Percentiles rank a stretch among this genome's conserved stretches.
These are phyloP conservation scores for Candida krabiensis DNA, from an alignment of 805 yeast genomes.

Conservation along the genomic window DNA sequence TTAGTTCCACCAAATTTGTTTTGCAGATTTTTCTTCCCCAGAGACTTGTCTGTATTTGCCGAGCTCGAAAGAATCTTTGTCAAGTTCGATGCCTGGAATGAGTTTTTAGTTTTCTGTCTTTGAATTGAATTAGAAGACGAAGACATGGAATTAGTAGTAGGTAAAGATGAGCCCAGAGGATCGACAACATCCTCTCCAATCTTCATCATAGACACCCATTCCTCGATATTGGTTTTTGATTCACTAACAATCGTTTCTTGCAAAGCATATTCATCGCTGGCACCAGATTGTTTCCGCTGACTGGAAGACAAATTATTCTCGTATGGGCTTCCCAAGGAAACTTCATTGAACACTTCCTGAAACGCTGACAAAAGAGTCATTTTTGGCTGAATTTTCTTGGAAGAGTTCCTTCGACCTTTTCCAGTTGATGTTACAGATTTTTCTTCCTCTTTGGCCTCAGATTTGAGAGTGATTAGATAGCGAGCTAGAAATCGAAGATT, in stretches of 20 bases:
- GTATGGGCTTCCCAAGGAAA: slow-evolving; percentile 12
- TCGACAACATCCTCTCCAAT: slow-evolving; percentile 16
- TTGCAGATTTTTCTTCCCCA: not conserved
- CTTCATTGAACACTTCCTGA: slow-evolving; percentile 35
- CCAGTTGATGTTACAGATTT: slow-evolving; percentile 4
- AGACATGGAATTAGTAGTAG: slow-evolving; percentile 18
- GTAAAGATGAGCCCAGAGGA: slow-evolving; percentile 12
- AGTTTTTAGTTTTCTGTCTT: slow-evolving; percentile 18
- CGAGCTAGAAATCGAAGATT: slow-evolving; percentile 32
- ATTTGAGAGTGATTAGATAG: slow-evolving; percentile 12
- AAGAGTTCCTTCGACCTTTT: slow-evolving; percentile 6
- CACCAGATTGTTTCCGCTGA: slow-evolving; percentile 1
- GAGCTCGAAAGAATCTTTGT: slow-evolving; percentile 23
- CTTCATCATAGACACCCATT: slow-evolving; percentile 25
- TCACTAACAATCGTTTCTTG: not conserved
- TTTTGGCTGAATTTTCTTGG: slow-evolving; percentile 13
- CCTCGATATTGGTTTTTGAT: slow-evolving; percentile 18
- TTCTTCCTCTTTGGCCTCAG: slow-evolving; percentile 12
- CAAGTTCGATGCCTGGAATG: slow-evolving; percentile 22
- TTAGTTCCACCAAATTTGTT: slow-evolving; percentile 13
- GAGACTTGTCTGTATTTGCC: slow-evolving; percentile 20
- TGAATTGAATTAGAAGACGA: slow-evolving; percentile 22
- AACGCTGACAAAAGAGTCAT: slow-evolving; percentile 35
- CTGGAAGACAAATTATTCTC: not conserved
- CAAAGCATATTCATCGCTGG: slow-evolving; percentile 4